Evolutionary conservation across 2,329 filamentous ascomycete genomes (phyloP).

Genomic region (Karstenula rhodostoma): DNA sequence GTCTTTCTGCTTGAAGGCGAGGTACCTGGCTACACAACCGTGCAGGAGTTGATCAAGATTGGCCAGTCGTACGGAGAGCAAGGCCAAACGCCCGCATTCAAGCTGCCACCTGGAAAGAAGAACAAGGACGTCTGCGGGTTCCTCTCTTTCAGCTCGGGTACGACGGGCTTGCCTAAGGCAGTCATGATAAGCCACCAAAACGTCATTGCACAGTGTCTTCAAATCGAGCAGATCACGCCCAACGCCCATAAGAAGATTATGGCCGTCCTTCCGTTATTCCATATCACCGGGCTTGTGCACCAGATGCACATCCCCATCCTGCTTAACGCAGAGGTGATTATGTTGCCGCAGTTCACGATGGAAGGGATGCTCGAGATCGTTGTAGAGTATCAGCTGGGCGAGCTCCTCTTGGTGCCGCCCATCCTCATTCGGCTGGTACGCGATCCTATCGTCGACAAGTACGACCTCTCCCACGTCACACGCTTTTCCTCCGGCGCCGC

Average conservation of each 20-base stretch:
- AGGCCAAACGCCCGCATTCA: slow-evolving; percentile 59
- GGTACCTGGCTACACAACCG: slow-evolving; percentile 58
- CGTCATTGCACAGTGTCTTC: slow-evolving; percentile 65
- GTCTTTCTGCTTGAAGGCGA: slow-evolving; percentile 67
- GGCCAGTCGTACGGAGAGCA: slow-evolving; percentile 53
- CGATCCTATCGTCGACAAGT: slow-evolving; percentile 62
- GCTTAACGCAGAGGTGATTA: slow-evolving; percentile 71
- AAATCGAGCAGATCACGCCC: slow-evolving; percentile 54
- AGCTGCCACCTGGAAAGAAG: slow-evolving; percentile 60
- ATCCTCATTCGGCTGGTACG: slow-evolving; percentile 68
- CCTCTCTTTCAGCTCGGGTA: slow-evolving; percentile 49
- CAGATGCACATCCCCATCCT: slow-evolving; percentile 69
- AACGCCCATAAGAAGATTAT: slow-evolving; percentile 52
- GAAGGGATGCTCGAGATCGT: slow-evolving; percentile 57
- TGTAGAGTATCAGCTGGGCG: slow-evolving; percentile 59
- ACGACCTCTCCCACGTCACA: slow-evolving; percentile 64
- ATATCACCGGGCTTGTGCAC: slow-evolving; percentile 48
- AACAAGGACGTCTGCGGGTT: slow-evolving; percentile 66
- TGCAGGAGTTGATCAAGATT: slow-evolving; percentile 56
- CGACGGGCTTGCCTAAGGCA: slow-evolving; percentile 49
- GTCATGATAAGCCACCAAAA: slow-evolving; percentile 49
- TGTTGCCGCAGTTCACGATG: slow-evolving; percentile 70
- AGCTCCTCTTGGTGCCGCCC: slow-evolving; percentile 62
- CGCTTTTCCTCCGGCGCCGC: slow-evolving; percentile 69
- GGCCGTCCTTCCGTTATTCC: slow-evolving; percentile 45